Conservation (phyloP, 805 yeast species). For the Candida ascalaphidarum region DNA sequence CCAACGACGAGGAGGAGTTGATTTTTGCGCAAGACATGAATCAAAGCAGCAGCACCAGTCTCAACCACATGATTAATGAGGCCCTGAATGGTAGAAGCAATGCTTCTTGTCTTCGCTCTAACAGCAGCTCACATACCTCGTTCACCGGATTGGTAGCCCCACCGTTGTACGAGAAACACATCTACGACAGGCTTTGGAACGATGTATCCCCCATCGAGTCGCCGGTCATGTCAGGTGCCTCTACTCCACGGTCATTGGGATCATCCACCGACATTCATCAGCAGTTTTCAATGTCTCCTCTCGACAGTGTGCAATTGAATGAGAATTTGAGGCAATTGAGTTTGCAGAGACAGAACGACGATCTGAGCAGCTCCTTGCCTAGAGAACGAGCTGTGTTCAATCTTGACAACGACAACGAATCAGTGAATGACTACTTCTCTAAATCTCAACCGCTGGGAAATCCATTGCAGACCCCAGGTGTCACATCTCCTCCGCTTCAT, state of each 20-base stretch:
- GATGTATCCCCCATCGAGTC: constrained; percentile 48
- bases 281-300: constrained; percentile 27
- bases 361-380: constrained; percentile 5
- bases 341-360: constrained; percentile 33
- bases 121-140: constrained; percentile 20
- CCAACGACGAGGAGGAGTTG: constrained; percentile 18
- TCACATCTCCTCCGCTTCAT: constrained; percentile 46
- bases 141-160: constrained; percentile 59
- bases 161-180: constrained; percentile 74
- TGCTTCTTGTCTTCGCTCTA: constrained; percentile 13
- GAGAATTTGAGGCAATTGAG: constrained; percentile 47
- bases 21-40: no score
- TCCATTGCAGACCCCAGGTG: constrained; percentile 26
- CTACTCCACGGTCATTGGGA: constrained; percentile 23
- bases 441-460: no score
- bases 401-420: constrained; percentile 18
- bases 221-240: constrained; percentile 34
- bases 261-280: constrained; percentile 7
- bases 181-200: constrained; percentile 73
- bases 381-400: constrained; percentile 27
- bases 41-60: no score
- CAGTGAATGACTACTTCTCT: constrained; percentile 25
- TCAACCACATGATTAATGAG: no score
- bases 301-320: constrained; percentile 34
- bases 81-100: constrained; percentile 3